phyloP scores from a whole-genome alignment of 2,329 filamentous ascomycete species.

The Pleomassaria siparia region DNA sequence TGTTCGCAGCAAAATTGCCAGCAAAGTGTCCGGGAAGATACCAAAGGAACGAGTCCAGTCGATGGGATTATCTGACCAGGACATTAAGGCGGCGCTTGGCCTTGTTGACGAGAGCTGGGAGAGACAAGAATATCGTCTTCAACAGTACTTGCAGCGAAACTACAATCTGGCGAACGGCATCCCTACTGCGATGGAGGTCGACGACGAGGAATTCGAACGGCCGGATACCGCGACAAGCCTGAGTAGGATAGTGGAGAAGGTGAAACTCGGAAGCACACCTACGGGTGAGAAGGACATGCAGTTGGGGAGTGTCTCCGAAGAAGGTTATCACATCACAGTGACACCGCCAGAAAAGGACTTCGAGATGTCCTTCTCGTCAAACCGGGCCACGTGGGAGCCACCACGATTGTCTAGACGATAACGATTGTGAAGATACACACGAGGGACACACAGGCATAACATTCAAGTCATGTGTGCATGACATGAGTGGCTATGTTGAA shows the following conservation, averaged over 20 bases:
- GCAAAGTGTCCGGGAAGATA: constrained; percentile 29
- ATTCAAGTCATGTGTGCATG: neutral
- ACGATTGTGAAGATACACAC: neutral
- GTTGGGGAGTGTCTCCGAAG: constrained; percentile 22
- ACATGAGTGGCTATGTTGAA: neutral
- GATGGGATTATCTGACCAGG: constrained; percentile 47
- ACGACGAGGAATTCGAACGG: constrained; percentile 50
- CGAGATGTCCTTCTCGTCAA: constrained; percentile 31
- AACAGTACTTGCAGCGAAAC: constrained; percentile 52
- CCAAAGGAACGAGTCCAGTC: constrained; percentile 26
- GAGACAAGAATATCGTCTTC: constrained; percentile 50
- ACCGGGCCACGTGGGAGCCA: constrained; percentile 7
- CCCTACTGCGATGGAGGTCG: constrained; percentile 46
- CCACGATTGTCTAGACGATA: neutral
- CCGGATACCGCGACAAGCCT: constrained; percentile 45
- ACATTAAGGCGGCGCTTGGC: constrained; percentile 52
- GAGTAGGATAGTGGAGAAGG: constrained; percentile 47
- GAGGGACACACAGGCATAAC: neutral
- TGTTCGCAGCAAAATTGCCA: constrained; percentile 37
- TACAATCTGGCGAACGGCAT: constrained; percentile 49
- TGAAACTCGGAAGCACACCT: constrained; percentile 50
- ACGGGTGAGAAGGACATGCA: constrained; percentile 43
- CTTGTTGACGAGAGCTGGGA: constrained; percentile 54
- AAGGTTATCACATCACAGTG: constrained; percentile 8
- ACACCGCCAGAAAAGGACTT: constrained; percentile 33